Percentiles rank a stretch among this genome's conserved stretches.
These are phyloP conservation scores for Candida boleticola DNA, from an alignment of 805 yeast genomes.

Conservation along the genomic window DNA sequence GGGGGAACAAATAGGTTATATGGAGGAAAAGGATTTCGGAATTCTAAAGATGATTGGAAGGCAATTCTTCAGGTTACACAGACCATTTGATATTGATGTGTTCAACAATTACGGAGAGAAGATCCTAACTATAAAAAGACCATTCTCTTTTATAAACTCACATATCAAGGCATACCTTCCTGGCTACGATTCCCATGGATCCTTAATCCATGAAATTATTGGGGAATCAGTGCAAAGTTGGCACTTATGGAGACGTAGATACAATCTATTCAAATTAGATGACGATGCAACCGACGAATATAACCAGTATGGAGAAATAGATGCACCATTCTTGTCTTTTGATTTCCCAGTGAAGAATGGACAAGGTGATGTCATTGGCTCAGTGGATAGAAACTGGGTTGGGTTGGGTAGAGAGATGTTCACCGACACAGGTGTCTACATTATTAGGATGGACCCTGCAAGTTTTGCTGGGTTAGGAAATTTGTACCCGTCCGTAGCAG, in stretches of 20 bases:
- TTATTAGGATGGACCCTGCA: constrained; percentile 76
- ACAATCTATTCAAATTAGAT: constrained; percentile 66
- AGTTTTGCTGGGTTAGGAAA: constrained; percentile 60
- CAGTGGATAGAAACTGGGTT: constrained; percentile 91
- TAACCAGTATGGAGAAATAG: constrained; percentile 83
- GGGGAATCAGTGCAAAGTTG: constrained; percentile 92
- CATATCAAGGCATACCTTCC: constrained; percentile 76
- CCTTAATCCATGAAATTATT: constrained; percentile 45
- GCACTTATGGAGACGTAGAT: constrained; percentile 92
- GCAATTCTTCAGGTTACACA: constrained; percentile 78
- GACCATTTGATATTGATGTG: constrained; percentile 80
- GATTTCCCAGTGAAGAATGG: constrained; percentile 75
- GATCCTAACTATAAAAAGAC: constrained; percentile 68
- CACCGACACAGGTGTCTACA: constrained; percentile 93
- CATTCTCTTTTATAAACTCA: constrained; percentile 86
- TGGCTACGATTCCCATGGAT: constrained; percentile 35
- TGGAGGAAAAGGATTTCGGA: constrained; percentile 80
- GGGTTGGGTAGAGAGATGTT: constrained; percentile 91
- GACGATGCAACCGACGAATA: constrained; percentile 41
- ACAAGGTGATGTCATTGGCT: constrained; percentile 57
- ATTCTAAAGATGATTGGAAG: constrained; percentile 68
- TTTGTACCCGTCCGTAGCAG: constrained; percentile 48
- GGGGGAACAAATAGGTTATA: constrained; percentile 75
- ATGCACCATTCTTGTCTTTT: constrained; percentile 83
- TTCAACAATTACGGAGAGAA: constrained; percentile 62